A percentile compares a stretch with the other conserved stretches of the same genome.
These are phyloP conservation scores for Pleurotus ostreatus DNA, from an alignment of 768 basidiomycete genomes.

Conservation along the genomic window DNA sequence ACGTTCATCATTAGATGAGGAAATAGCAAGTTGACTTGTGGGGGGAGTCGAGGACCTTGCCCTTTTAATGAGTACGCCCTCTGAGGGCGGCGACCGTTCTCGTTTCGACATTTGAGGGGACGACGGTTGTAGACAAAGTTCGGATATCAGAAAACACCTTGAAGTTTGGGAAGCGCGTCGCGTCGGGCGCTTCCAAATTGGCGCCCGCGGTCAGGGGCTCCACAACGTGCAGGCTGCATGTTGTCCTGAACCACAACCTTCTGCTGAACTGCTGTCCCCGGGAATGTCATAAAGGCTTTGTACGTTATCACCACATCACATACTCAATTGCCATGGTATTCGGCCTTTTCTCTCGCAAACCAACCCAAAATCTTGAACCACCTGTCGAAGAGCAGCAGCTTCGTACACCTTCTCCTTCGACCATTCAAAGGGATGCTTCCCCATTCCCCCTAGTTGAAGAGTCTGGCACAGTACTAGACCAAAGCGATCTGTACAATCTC, in stretches of 20 bases:
- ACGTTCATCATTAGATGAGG: slow-evolving; percentile 67
- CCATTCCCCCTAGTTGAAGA: background rate
- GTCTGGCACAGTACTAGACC: background rate
- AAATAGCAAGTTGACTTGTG: slow-evolving; percentile 70
- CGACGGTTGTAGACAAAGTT: background rate
- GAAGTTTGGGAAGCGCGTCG: too few species aligned
- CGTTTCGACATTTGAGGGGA: slow-evolving; percentile 65
- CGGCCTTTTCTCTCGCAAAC: slow-evolving; percentile 8
- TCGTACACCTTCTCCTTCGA: background rate
- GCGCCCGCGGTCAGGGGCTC: too few species aligned
- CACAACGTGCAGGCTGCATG: too few species aligned
- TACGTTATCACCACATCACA: background rate
- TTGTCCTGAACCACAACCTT: too few species aligned
- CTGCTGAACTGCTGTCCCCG: too few species aligned
- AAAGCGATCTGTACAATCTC: background rate
- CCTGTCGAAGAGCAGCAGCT: background rate
- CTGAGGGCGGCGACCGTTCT: slow-evolving; percentile 51
- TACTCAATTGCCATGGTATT: background rate
- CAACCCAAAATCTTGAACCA: background rate
- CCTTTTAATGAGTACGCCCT: slow-evolving; percentile 61
- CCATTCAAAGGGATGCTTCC: background rate
- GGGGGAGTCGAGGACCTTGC: slow-evolving; percentile 46
- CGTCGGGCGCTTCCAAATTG: too few species aligned
- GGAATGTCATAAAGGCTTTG: too few species aligned
- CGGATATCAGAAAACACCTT: too few species aligned